Conservation (phyloP, 2,329 filamentous ascomycete genomes). For the Calonectria montana region DNA sequence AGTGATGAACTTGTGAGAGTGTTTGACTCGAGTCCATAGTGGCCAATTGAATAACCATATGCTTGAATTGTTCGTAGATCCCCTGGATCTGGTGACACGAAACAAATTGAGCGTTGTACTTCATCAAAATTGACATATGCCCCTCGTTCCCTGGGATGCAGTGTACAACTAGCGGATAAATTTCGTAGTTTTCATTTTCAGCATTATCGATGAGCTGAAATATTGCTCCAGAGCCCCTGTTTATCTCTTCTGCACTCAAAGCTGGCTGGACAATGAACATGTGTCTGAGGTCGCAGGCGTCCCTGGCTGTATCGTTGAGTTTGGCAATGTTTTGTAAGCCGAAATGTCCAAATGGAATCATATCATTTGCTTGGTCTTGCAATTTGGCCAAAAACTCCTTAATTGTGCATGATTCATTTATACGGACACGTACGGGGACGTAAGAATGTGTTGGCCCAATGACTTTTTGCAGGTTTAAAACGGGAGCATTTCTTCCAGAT, state of each 20-base stretch:
- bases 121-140: neutral
- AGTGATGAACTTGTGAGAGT: neutral
- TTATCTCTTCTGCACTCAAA: neutral
- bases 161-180: neutral
- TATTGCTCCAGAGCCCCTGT: neutral
- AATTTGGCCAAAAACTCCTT: neutral
- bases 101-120: conserved; percentile 10
- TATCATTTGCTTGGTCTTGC: conserved; percentile 3
- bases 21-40: neutral
- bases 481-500: conserved; percentile 2
- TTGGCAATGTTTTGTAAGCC: conserved; percentile 9
- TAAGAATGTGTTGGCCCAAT: conserved; percentile 1
- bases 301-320: neutral
- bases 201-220: conserved; percentile 24
- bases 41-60: neutral
- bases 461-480: neutral
- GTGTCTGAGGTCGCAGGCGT: conserved; percentile 4
- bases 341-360: neutral
- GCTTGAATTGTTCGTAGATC: neutral
- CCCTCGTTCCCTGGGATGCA: neutral
- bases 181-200: conserved; percentile 3
- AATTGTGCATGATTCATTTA: neutral
- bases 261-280: conserved; percentile 12
- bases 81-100: neutral
- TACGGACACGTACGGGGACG: conserved; percentile 2